Percentiles rank a stretch among this genome's conserved stretches.
Evolutionary conservation across 192 early-diverging fungal genomes (phyloP).

Genomic region (Kappamyces sp.): DNA sequence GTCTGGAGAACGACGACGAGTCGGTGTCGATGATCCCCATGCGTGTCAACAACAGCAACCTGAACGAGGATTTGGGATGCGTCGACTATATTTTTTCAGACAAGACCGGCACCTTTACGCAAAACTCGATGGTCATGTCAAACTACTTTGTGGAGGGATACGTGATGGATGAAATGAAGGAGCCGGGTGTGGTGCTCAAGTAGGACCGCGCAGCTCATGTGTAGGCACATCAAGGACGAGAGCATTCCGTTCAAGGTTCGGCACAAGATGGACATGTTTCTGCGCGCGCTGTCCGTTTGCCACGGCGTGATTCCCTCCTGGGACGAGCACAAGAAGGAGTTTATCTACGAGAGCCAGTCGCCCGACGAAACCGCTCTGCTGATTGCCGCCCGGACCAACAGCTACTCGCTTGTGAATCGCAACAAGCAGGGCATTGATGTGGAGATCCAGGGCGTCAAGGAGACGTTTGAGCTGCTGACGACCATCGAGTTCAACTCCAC

Average conservation of each 20-base stretch:
- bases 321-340: slow-evolving; percentile 29
- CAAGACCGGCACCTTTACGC: slow-evolving; percentile 56
- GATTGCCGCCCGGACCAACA: slow-evolving; percentile 45
- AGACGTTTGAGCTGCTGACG: slow-evolving; percentile 57
- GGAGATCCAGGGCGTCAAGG: slow-evolving; percentile 45
- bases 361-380: slow-evolving; percentile 55
- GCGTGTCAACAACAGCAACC: slow-evolving; percentile 45
- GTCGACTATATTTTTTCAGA: slow-evolving; percentile 82
- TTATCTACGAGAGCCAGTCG: slow-evolving; percentile 90
- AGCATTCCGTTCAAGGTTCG: slow-evolving; percentile 3
- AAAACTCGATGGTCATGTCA: slow-evolving; percentile 46
- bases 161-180: slow-evolving; percentile 62
- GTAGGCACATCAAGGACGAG: slow-evolving; percentile 19
- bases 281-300: slow-evolving; percentile 71
- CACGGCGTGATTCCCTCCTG: slow-evolving; percentile 61
- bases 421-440: slow-evolving; percentile 35
- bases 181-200: slow-evolving; percentile 40
- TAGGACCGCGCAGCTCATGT: slow-evolving; percentile 38
- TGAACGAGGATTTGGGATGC: slow-evolving; percentile 79
- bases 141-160: slow-evolving; percentile 71
- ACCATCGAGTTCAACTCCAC: slow-evolving; percentile 80
- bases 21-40: slow-evolving; percentile 21
- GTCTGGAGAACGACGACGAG: slow-evolving; percentile 16
- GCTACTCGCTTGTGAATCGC: slow-evolving; percentile 33
- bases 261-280: slow-evolving; percentile 41